Conservation (phyloP, 1,139 yeast genomes). For the Debaryomyces subglobosus region DNA sequence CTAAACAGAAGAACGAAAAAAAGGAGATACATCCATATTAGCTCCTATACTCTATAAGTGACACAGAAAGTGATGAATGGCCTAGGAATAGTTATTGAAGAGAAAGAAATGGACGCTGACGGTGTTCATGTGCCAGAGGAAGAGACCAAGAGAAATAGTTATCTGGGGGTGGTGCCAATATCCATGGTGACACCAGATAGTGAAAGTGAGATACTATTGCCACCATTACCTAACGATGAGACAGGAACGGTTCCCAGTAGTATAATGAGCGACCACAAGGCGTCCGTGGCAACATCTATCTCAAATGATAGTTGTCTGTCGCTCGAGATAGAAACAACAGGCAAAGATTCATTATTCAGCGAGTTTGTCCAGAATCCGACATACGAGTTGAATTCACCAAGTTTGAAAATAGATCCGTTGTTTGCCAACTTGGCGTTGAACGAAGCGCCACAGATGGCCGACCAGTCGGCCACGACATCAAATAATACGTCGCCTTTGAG, state of each 20-base stretch:
- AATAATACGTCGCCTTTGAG: constrained; percentile 32
- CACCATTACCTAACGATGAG: constrained; percentile 39
- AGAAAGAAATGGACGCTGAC: constrained; percentile 15
- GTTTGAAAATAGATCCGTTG: constrained; percentile 15
- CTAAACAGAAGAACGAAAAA: neutral
- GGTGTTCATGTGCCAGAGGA: neutral
- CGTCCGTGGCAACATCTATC: constrained; percentile 1
- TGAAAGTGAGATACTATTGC: constrained; percentile 34
- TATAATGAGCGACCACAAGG: neutral
- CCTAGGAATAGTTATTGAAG: constrained; percentile 38
- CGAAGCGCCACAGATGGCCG: neutral
- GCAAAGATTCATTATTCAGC: constrained; percentile 7
- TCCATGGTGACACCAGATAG: constrained; percentile 8
- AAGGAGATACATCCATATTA: neutral
- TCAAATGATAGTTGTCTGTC: constrained; percentile 4
- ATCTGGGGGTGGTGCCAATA: constrained; percentile 1
- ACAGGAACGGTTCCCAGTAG: neutral
- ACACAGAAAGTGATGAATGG: constrained; percentile 24
- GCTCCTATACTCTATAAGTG: neutral
- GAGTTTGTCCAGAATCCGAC: constrained; percentile 13
- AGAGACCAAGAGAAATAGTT: neutral
- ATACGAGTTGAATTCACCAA: constrained; percentile 25
- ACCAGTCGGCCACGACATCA: constrained; percentile 7
- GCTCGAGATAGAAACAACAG: neutral
- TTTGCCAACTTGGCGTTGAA: constrained; percentile 8